Conservation (phyloP, 2,329 filamentous ascomycete species). For the Arthroderma sp. region DNA sequence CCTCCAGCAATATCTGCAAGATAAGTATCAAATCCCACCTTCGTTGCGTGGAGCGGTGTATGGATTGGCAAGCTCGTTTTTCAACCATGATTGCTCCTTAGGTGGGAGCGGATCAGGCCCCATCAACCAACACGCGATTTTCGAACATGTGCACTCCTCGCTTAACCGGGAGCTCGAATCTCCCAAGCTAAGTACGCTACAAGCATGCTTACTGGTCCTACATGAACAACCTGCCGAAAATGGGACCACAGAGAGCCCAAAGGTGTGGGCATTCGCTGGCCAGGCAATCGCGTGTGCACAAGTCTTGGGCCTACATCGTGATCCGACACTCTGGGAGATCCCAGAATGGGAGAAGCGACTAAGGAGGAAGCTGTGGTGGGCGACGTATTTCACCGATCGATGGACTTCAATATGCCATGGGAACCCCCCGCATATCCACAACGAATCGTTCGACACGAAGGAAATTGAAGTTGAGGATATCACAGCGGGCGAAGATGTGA, state of each 20-base stretch:
- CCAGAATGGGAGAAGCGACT: constrained; percentile 1
- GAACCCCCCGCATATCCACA: background rate
- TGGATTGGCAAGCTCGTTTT: background rate
- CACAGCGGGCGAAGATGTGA: background rate
- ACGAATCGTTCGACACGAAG: background rate
- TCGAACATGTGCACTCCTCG: background rate
- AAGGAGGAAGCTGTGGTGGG: constrained; percentile 2
- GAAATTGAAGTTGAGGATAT: constrained; percentile 3
- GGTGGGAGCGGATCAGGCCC: background rate
- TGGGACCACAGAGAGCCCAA: background rate
- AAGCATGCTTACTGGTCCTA: constrained; percentile 1
- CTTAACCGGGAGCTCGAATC: background rate
- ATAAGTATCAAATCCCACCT: background rate
- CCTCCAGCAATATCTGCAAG: background rate
- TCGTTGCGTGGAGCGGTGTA: background rate
- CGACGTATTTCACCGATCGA: background rate
- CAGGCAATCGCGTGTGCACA: constrained; percentile 2
- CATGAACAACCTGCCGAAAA: background rate
- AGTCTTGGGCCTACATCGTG: constrained; percentile 2
- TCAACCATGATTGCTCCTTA: background rate
- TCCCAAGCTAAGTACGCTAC: background rate
- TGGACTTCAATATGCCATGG: constrained; percentile 3
- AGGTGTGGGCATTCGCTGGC: background rate
- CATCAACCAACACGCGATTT: background rate
- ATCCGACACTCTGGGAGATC: background rate